Evolutionary conservation across 2,329 filamentous ascomycete species (phyloP), one percentile per base, ranked within the genome.

Genomic region (Colletotrichum neosansevieriae): DNA sequence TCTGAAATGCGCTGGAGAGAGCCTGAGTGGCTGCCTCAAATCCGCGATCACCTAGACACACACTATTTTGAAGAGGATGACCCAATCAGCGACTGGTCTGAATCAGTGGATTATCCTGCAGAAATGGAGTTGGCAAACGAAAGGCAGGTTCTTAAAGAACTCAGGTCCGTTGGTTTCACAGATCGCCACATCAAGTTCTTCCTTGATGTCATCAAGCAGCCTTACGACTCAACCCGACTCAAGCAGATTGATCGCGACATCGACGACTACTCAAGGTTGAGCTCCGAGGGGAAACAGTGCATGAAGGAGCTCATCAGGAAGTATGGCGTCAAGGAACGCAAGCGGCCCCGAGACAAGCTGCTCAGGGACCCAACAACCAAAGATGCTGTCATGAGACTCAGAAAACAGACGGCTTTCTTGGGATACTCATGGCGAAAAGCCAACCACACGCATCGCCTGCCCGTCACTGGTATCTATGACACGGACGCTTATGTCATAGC

Each of bases 61-160:
- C 93, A 92, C 74, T 98, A 97, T 76, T 98, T 98, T 75, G 93
- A 97, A 67, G 91, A 94, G 57, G 92, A 94, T 71, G 89, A 92
- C 45, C 84, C 91, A 32, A 88, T 95, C 58, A 89, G 87, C 38
- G 89, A 92, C 73, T 83, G 85, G 83, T 83, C 86, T 2, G 83
- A 85, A 32, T 87, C 85, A 6, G 62, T 78, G 44, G 59, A 61
- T 19, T 38, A 36, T 29, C 29, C 36, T 34, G n/a, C 38, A 24
- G 24, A 2, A 13, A 47, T 56, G 19, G 36, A 40, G 15, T 24
- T 7, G 13, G 45, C 45, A 17, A 42, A 51, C 32, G 51, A 12
- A 6, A 47, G 70, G 10, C 54, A 36, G 13, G n/a, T 45, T 15
- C 36, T 53, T 47, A 59, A 15, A 7, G 53, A 24, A 17, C 53